Conservation (phyloP, 1,139 yeast genomes). For the Pichia sp. region DNA sequence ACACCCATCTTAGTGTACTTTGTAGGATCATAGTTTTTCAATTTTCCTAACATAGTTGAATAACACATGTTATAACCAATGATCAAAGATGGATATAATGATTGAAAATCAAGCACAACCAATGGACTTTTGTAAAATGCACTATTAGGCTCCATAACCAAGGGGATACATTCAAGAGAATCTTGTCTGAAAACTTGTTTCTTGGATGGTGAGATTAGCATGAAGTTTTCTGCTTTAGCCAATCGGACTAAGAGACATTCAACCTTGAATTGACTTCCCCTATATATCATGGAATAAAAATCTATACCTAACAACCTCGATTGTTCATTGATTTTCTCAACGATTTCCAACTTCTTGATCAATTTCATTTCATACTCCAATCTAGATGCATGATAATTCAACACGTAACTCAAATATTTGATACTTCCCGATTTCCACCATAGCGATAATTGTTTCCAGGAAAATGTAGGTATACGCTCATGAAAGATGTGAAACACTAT, state of each 20-base stretch:
- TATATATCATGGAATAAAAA: conserved; percentile 77
- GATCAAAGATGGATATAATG: conserved; percentile 88
- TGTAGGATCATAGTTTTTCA: conserved; percentile 50
- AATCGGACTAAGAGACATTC: conserved; percentile 78
- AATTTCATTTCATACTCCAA: conserved; percentile 49
- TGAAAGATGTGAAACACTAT: conserved; percentile 68
- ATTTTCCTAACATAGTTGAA: conserved; percentile 78
- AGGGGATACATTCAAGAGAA: conserved; percentile 83
- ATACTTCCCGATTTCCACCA: conserved; percentile 43
- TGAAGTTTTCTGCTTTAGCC: conserved; percentile 69
- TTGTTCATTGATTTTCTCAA: conserved; percentile 75
- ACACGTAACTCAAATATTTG: conserved; percentile 37
- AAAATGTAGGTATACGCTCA: conserved; percentile 62
- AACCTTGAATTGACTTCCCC: conserved; percentile 94
- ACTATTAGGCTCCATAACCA: conserved; percentile 90
- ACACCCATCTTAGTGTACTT: conserved; percentile 54
- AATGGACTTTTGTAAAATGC: conserved; percentile 86
- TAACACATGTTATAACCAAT: conserved; percentile 93
- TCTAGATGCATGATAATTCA: conserved; percentile 53
- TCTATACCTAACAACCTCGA: conserved; percentile 88
- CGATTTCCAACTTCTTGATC: conserved; percentile 60
- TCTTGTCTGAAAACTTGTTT: conserved; percentile 81
- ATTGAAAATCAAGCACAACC: conserved; percentile 88
- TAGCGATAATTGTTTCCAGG: conserved; percentile 46
- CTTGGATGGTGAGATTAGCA: conserved; percentile 78